Evolutionary conservation across 331 rosid genomes (phyloP).

Genomic region (Quercus phellos): DNA sequence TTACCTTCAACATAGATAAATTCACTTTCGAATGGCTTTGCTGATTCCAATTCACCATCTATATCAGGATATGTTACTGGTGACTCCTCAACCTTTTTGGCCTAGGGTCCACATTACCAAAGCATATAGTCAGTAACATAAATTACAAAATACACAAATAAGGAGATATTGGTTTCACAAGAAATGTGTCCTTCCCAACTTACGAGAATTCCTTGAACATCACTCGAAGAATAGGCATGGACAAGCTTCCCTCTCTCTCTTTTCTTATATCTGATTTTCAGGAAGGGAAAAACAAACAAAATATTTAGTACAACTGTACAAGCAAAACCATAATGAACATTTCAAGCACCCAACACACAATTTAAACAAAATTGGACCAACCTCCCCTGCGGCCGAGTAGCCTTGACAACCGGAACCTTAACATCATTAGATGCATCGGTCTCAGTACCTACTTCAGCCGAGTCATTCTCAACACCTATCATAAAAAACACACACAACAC

Average conservation of each 20-base stretch:
- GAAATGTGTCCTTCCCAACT: conserved; percentile 16
- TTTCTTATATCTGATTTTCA: conserved; percentile 61
- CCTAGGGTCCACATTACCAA: conserved; percentile 46
- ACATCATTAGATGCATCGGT: conserved; percentile 24
- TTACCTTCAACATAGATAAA: conserved; percentile 46
- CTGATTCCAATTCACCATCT: conserved; percentile 36
- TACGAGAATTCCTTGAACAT: conserved; percentile 94
- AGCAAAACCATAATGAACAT: background rate
- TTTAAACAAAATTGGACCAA: conserved; percentile 18
- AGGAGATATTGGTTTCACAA: background rate
- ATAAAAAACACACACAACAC: background rate
- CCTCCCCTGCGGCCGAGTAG: conserved; percentile 95
- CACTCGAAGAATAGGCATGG: conserved; percentile 71
- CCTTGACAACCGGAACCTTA: conserved; percentile 38
- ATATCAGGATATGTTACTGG: conserved; percentile 25
- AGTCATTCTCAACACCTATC: conserved; percentile 25
- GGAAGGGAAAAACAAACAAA: background rate
- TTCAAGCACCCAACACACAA: background rate
- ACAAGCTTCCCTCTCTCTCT: conserved; percentile 93
- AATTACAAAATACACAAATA: background rate
- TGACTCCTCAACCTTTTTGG: conserved; percentile 49
- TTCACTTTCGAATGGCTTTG: conserved; percentile 34
- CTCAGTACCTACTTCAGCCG: conserved; percentile 34
- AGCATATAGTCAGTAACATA: conserved; percentile 6
- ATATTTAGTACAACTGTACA: background rate